Evolutionary conservation across 257 asterid genomes (phyloP), one percentile per base, ranked within the genome.

Genomic region (Agastache rugosa): DNA sequence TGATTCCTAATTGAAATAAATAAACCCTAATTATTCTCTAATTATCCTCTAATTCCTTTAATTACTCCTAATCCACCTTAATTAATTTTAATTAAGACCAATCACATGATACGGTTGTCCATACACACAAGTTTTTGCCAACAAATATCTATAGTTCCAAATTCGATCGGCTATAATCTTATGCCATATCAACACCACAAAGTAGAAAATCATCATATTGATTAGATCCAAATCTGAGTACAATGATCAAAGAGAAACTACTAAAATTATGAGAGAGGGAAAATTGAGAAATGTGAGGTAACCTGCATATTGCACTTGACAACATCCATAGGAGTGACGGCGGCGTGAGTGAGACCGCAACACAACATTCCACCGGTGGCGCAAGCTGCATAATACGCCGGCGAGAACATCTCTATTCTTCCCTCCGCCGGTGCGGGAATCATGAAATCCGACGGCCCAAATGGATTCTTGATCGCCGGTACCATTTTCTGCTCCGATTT

Each of bases 291-390:
- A n/a, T 19, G n/a, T n/a, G n/a, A 61, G 34, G 4, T 5, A 7
- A 66, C 97, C 96, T 92, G 97, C 97, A 92, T 92, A 59, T 90
- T 90, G 80, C 97, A 92, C 87, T 92, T 92, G 91, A 92, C 86
- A 23, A 92, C 76, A 87, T 92, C 97, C 47, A 92, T 95, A 12
- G 97, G 97, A 16, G 97, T 92, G 54, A 86, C 90, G 15, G 96
- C 84, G 81, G 71, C 83, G 83, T 92, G 97, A 72, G 97, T 90
- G 47, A 81, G 75, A 14, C 97, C 97, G 69, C 96, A 90, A 67
- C 96, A 73, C 70, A 90, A 45, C 12, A 77, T 64, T 42, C 97
- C 97, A 2, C 86, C 97, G 15, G 72, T 67, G 5, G 96, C 72
- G 77, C 92, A 92, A 11, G 92, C 96, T 2, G 72, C 87, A 15